Evolutionary conservation across 2,329 filamentous ascomycete genomes (phyloP), one percentile per base, ranked within the genome.

Genomic region (Plenodomus biglobosus): DNA sequence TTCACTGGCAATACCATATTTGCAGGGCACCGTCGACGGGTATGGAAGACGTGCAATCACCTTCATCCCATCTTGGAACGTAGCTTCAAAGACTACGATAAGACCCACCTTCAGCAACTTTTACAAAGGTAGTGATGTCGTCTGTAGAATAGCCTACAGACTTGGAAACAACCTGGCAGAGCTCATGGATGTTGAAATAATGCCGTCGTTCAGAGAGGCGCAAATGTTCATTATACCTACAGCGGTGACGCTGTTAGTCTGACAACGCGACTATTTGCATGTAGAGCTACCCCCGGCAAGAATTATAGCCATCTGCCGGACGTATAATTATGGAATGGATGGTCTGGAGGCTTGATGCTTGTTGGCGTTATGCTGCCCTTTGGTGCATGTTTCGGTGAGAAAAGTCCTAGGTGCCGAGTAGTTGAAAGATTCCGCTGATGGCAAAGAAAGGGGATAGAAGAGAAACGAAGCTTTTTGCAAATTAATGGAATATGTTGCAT

Each of bases 281-380:
- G 43, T 44, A 45, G 17, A 49, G 46, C 38, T 46, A 50, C 61
- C n/a, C n/a, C n/a, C n/a, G n/a, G n/a, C n/a, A n/a, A n/a, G n/a
- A n/a, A n/a, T 60, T 53, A 62, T 56, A 62, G 42, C 61, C 59
- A 64, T 52, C 54, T 56, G 40, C 58, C 59, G 38, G 59, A 62
- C 37, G 58, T 64, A 38, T 59, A 59, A 49, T 64, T 64, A 40
- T 56, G 61, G 46, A 61, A 58, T 35, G 56, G 34, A 42, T 63
- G 54, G 24, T 57, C 38, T 40, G 48, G 39, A 46, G 58, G 39
- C 38, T 42, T 58, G 48, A 50, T 56, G 40, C 54, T 60, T 19
- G 38, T 22, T 39, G 38, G n/a, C n/a, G n/a, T n/a, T n/a, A n/a
- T n/a, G n/a, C n/a, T n/a, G n/a, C n/a, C n/a, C n/a, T n/a, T n/a